Conservation (phyloP, 192 early-diverging fungal species). For the Mortierella antarctica region DNA sequence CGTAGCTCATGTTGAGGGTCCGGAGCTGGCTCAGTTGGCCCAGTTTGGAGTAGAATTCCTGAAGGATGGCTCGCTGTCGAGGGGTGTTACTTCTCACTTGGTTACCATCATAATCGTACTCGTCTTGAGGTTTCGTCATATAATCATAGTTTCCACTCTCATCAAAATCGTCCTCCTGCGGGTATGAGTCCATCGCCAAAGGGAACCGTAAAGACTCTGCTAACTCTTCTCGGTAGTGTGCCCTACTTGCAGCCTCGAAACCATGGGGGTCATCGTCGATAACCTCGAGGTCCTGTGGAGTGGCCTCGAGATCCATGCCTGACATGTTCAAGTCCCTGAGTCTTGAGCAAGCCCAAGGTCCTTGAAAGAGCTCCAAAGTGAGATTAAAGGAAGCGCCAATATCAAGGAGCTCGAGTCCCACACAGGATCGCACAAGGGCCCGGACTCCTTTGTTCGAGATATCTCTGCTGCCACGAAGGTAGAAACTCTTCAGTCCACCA, state of each 20-base stretch:
- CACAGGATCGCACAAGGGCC: conserved; percentile 29
- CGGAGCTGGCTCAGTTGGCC: conserved; percentile 2
- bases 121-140: background rate
- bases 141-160: background rate
- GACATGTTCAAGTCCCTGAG: conserved; percentile 10
- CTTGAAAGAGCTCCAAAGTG: conserved; percentile 15
- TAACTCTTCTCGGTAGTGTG: too few relatives aligned
- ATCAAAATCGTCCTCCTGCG: conserved; percentile 5
- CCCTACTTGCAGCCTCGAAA: too few relatives aligned
- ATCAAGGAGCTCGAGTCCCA: conserved; percentile 6
- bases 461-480: background rate
- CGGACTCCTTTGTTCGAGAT: conserved; percentile 21
- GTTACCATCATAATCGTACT: background rate
- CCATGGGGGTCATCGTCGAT: background rate
- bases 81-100: background rate
- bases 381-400: background rate
- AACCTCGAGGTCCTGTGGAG: too few relatives aligned
- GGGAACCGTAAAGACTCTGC: too few relatives aligned
- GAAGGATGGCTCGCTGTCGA: background rate
- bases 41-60: conserved; percentile 16
- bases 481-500: conserved; percentile 8
- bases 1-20: conserved; percentile 12
- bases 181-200: too few relatives aligned
- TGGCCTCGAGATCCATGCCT: background rate
- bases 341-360: conserved; percentile 16